Evolutionary conservation across 345 rosid species (phyloP), one percentile per base, ranked within the genome.

Genomic region (Durio zibethinus): DNA sequence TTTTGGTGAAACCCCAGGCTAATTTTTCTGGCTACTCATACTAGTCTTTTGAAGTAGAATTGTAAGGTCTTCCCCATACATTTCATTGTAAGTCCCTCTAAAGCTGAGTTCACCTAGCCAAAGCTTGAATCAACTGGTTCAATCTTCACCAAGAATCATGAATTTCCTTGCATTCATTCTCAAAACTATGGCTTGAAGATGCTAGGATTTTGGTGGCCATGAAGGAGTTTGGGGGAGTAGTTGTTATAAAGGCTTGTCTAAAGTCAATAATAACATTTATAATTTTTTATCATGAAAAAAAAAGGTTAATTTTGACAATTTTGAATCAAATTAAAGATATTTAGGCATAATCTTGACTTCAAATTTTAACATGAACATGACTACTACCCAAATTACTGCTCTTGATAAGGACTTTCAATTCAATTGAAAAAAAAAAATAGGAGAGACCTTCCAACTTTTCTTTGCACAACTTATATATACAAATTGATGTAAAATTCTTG

Each of bases 101-200:
- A 1, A 42, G 43, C 27, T 79, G 86, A 61, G 82, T 80, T 77
- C 82, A 64, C 33, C 70, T 42, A 27, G 84, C 88, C 63, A 88
- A 57, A 68, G 80, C 76, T 23, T 29, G 76, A 45, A 83, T 76
- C 80, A 84, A 68, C 7, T 64, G 82, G 80, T 68, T 67, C 66
- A 48, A 29, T 25, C 75, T 65, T 63, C 83, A 83, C 68, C 84
- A 31, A 14, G 87, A 87, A 67, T 89, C 87, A 69, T 87, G 92
- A 75, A 89, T 87, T 77, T 85, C 86, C 72, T 77, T 80, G 84
- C 92, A 85, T 57, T 86, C 89, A 25, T 35, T 83, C 84, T 86
- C 88, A 68, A 86, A 77, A 27, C 75, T 60, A 72, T 53, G 79
- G 63, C 45, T 61, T 27, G 75, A 68, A 11, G 80, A 77, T 42